Conservation (phyloP, 1,139 yeast genomes). For the Fermentozyma sake region DNA sequence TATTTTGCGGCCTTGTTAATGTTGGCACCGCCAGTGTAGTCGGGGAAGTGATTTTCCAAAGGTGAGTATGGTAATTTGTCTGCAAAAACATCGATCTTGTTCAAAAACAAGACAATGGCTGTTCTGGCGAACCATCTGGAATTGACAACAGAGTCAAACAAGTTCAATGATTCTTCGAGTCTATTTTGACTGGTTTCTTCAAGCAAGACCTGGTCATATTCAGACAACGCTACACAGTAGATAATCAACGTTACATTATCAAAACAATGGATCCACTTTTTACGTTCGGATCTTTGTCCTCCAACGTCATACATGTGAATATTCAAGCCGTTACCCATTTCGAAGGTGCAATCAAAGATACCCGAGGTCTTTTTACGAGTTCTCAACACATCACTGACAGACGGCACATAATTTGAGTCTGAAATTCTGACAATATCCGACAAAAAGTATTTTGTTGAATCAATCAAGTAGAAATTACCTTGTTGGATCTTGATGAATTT, state of each 20-base stretch:
- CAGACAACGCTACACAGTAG: constrained; percentile 86
- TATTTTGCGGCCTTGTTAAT: constrained; percentile 93
- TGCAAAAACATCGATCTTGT: constrained; percentile 86
- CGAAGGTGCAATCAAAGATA: constrained; percentile 76
- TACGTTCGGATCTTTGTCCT: constrained; percentile 89
- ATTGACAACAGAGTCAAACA: constrained; percentile 87
- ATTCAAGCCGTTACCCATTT: constrained; percentile 66
- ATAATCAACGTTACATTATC: constrained; percentile 87
- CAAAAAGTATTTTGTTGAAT: constrained; percentile 80
- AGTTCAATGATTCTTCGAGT: constrained; percentile 76
- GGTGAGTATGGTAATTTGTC: constrained; percentile 83
- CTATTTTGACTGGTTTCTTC: constrained; percentile 81
- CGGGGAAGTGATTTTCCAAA: constrained; percentile 79
- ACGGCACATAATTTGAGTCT: constrained; percentile 60
- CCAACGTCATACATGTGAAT: constrained; percentile 91
- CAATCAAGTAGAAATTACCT: constrained; percentile 78
- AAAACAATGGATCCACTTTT: constrained; percentile 94
- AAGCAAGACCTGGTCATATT: constrained; percentile 79
- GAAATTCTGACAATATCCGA: constrained; percentile 63
- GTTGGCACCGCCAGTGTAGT: constrained; percentile 84
- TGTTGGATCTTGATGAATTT: constrained; percentile 56
- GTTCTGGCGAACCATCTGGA: constrained; percentile 93
- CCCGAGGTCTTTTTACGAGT: constrained; percentile 94
- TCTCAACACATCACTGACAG: constrained; percentile 71
- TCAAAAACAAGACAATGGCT: constrained; percentile 77